Conservation (phyloP, 371 early-diverging fungal species). For the Catenaria anguillulae region DNA sequence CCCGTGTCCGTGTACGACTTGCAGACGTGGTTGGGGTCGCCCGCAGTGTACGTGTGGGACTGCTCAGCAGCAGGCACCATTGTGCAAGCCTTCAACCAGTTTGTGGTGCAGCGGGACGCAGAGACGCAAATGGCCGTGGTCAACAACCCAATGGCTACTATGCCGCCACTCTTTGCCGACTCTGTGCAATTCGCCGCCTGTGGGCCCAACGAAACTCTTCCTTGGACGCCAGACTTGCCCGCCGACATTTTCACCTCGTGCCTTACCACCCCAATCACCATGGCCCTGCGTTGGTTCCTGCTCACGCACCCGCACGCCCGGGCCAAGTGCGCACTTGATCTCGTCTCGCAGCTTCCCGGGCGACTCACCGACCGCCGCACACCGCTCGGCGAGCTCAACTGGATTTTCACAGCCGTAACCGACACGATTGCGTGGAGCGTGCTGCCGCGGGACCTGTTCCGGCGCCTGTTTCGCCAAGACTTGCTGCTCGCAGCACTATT, state of each 20-base stretch:
- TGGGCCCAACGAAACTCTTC: constrained; percentile 64
- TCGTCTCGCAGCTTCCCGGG: constrained; percentile 80
- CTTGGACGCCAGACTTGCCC: constrained; percentile 85
- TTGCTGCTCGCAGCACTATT: constrained; percentile 88
- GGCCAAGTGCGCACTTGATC: constrained; percentile 58
- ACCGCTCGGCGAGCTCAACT: constrained; percentile 89
- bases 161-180: constrained; percentile 41
- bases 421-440: constrained; percentile 98
- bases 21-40: constrained; percentile 87
- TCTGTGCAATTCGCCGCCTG: constrained; percentile 92
- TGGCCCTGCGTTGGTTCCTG: constrained; percentile 84
- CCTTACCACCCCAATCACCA: constrained; percentile 88
- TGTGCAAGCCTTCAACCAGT: constrained; percentile 68
- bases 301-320: constrained; percentile 61
- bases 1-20: constrained; percentile 82
- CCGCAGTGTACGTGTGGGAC: constrained; percentile 90
- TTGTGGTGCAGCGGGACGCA: constrained; percentile 67
- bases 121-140: constrained; percentile 24
- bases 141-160: constrained; percentile 15
- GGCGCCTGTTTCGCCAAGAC: constrained; percentile 85
- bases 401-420: constrained; percentile 96
- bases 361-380: constrained; percentile 76
- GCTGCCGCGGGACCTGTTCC: constrained; percentile 74
- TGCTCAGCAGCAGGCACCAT: constrained; percentile 87
- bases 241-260: constrained; percentile 93